Evolutionary conservation across 2,329 filamentous ascomycete species (phyloP).

Genomic region (Colletotrichum somersetense): DNA sequence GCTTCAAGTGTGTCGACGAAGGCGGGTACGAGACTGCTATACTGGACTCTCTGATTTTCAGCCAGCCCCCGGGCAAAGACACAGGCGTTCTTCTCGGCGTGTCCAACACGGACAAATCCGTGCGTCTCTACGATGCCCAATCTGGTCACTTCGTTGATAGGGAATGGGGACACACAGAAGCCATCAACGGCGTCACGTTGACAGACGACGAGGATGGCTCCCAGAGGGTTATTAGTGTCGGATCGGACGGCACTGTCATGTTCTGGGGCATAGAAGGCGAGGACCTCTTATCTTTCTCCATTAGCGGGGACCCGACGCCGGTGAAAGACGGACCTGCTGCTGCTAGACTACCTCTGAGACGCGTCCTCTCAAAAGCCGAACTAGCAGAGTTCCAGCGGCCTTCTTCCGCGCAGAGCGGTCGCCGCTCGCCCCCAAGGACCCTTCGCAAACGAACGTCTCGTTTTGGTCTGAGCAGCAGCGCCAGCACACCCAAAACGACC

Average conservation of each 20-base stretch:
- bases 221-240: constrained; percentile 77
- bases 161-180: constrained; percentile 96
- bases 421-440: constrained; percentile 67
- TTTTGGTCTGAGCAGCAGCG: constrained; percentile 56
- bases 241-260: constrained; percentile 86
- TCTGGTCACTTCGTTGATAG: constrained; percentile 83
- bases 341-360: constrained; percentile 80
- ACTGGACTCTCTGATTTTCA: constrained; percentile 81
- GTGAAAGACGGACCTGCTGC: constrained; percentile 64
- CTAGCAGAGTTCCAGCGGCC: constrained; percentile 81
- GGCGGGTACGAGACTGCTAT: constrained; percentile 85
- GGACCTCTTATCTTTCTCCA: constrained; percentile 56
- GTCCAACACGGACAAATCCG: constrained; percentile 95
- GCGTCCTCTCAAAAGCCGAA: constrained; percentile 88
- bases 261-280: constrained; percentile 74
- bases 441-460: constrained; percentile 68
- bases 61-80: constrained; percentile 65
- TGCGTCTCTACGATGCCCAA: constrained; percentile 86
- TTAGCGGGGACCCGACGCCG: constrained; percentile 67
- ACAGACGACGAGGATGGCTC: constrained; percentile 70
- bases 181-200: constrained; percentile 86
- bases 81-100: constrained; percentile 83
- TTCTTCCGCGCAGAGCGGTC: constrained; percentile 59
- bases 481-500: constrained; percentile 54
- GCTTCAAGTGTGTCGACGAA: constrained; percentile 87